Evolutionary conservation across 2,329 filamentous ascomycete species (phyloP).

Genomic region (Aureobasidium pullulans): DNA sequence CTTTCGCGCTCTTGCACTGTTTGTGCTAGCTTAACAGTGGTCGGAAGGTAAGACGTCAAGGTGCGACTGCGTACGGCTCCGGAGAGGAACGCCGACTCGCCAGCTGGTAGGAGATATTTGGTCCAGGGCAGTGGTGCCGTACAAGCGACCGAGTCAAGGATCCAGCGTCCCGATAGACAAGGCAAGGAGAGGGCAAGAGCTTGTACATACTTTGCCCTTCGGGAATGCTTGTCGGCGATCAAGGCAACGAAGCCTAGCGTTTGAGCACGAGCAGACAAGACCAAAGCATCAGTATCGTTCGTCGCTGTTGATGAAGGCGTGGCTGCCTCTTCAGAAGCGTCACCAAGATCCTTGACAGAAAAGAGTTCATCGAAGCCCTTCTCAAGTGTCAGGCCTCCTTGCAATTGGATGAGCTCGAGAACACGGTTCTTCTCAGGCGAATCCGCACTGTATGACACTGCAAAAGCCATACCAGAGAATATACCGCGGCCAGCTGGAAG

Average conservation of each 20-base stretch:
- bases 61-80: slow-evolving; percentile 70
- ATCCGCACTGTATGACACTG: slow-evolving; percentile 59
- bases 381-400: slow-evolving; percentile 65
- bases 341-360: slow-evolving; percentile 34
- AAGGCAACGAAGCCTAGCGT: slow-evolving; percentile 71
- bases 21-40: slow-evolving; percentile 48
- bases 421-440: slow-evolving; percentile 47
- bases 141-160: slow-evolving; percentile 61
- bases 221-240: slow-evolving; percentile 77
- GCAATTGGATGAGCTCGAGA: slow-evolving; percentile 55
- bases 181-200: slow-evolving; percentile 84
- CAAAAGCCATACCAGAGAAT: slow-evolving; percentile 81
- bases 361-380: slow-evolving; percentile 80
- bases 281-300: background rate
- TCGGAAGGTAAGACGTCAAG: slow-evolving; percentile 53
- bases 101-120: slow-evolving; percentile 77
- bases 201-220: slow-evolving; percentile 89
- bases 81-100: slow-evolving; percentile 67
- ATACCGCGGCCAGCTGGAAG: slow-evolving; percentile 36
- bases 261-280: slow-evolving; percentile 46
- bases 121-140: slow-evolving; percentile 62
- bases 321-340: background rate
- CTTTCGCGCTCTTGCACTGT: slow-evolving; percentile 44
- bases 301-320: background rate
- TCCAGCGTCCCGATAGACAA: slow-evolving; percentile 76